Evolutionary conservation across 768 basidiomycete species (phyloP).

Genomic region (Pulveroboletus sp.): DNA sequence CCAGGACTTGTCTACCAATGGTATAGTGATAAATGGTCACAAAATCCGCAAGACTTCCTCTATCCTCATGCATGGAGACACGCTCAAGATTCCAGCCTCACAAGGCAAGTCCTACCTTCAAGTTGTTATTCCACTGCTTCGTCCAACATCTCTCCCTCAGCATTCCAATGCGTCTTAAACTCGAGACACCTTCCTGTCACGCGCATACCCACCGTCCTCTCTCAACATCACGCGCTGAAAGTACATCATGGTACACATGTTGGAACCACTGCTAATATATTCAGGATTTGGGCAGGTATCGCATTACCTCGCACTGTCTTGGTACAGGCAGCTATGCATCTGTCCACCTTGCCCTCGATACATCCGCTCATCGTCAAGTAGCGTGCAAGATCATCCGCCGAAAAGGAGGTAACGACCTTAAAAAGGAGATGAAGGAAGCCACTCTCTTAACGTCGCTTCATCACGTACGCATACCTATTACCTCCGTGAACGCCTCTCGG

Average conservation of each 20-base stretch:
- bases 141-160: conserved; percentile 33
- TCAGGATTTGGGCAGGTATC: conserved; percentile 63
- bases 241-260: conserved; percentile 29
- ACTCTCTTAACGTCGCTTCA: conserved; percentile 66
- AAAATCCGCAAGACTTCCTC: conserved; percentile 63
- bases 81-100: conserved; percentile 64
- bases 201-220: conserved; percentile 63
- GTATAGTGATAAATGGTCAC: conserved; percentile 67
- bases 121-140: neutral
- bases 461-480: conserved; percentile 51
- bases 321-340: conserved; percentile 82
- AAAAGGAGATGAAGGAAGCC: conserved; percentile 74
- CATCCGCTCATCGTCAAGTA: conserved; percentile 61
- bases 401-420: conserved; percentile 39
- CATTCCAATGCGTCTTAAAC: conserved; percentile 63
- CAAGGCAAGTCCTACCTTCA: conserved; percentile 43
- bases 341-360: conserved; percentile 76
- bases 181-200: conserved; percentile 48
- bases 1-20: conserved; percentile 78
- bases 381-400: conserved; percentile 83
- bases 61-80: conserved; percentile 77
- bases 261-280: neutral
- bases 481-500: neutral
- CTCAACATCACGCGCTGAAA: conserved; percentile 51
- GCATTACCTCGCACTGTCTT: conserved; percentile 76